Evolutionary conservation across 306 rosid genomes (phyloP), one percentile per base, ranked within the genome.

Genomic region (Senna tora): DNA sequence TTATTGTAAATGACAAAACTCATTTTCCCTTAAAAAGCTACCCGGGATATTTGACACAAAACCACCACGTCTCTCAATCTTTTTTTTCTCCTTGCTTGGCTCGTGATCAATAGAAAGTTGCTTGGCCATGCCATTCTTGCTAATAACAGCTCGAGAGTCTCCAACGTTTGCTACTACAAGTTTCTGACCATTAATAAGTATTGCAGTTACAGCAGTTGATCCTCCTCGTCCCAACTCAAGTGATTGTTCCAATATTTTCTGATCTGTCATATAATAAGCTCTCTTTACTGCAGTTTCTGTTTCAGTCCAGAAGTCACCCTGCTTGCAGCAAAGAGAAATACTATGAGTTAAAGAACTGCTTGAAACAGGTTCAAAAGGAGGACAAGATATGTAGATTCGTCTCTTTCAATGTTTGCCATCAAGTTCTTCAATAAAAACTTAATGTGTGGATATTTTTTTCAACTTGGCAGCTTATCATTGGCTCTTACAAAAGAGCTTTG

Each of bases 31-130:
- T 6, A 46, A 61, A 65, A 71, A 53, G 67, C 10, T 73, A 88
- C 93, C 93, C 80, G 94, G 94, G 76, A 89, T 73, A 57, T 89
- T n/a, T 47, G 91, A 82, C 0, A 89, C 94, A 19, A 89, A 89
- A 0, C 94, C 94, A 19, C 94, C 94, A 54, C 91, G 91, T 41
- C 79, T 82, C 75, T 89, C 94, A 34, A 89, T 89, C 42, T 30
- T 13, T 51, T 47, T 55, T 62, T 80, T 89, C 45, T 89, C 94
- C 64, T n/a, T 84, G 67, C 78, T 84, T 30, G 94, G 94, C 45
- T 89, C 94, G 41, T 89, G 94, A 67, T 89, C 94, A 9, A 89
- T 74, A 0, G 94, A 89, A 33, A 89, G 72, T 30, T 89, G 94
- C 22, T 71, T 73, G 2, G 87, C 85, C 65, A 57, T 79, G 39